Evolutionary conservation across 805 yeast genomes (phyloP).

Genomic region (Nakazawaea populi): DNA sequence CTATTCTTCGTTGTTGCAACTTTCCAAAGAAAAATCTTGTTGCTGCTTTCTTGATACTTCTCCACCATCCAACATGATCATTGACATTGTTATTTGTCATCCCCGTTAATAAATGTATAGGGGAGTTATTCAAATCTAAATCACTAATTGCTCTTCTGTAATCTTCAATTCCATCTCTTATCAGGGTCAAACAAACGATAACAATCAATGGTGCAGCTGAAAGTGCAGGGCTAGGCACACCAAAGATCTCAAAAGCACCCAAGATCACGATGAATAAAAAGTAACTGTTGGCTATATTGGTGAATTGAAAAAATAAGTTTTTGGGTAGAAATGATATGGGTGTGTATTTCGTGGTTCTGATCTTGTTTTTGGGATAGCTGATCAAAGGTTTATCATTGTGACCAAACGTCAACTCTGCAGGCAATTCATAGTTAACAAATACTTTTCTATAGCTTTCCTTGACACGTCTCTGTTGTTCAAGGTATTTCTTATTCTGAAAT

Average conservation of each 20-base stretch:
- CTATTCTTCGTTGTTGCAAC: neutral
- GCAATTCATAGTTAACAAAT: constrained; percentile 42
- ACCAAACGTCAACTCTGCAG: constrained; percentile 23
- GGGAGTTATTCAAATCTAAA: constrained; percentile 69
- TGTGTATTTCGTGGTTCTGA: constrained; percentile 92
- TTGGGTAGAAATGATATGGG: constrained; percentile 87
- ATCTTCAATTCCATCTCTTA: constrained; percentile 79
- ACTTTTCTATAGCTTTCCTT: constrained; percentile 32
- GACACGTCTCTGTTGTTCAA: neutral
- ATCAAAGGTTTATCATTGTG: constrained; percentile 55
- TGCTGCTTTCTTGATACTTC: constrained; percentile 52
- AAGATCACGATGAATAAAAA: constrained; percentile 74
- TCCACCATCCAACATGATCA: constrained; percentile 63
- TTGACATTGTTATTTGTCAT: constrained; percentile 56
- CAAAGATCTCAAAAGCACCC: constrained; percentile 74
- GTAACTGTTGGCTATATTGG: constrained; percentile 85
- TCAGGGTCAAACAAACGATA: constrained; percentile 67
- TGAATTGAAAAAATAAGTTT: constrained; percentile 73
- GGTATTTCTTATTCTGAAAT: neutral
- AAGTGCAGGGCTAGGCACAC: constrained; percentile 73
- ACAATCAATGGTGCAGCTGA: constrained; percentile 77
- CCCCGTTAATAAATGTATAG: constrained; percentile 57
- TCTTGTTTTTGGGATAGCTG: constrained; percentile 80
- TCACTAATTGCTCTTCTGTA: constrained; percentile 68
- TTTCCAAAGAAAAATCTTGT: constrained; percentile 3